A percentile compares a stretch with the other conserved stretches of the same genome.
phyloP scores from a whole-genome alignment of 1,284 basidiomycete species.

The Ceratobasidium sp. region DNA sequence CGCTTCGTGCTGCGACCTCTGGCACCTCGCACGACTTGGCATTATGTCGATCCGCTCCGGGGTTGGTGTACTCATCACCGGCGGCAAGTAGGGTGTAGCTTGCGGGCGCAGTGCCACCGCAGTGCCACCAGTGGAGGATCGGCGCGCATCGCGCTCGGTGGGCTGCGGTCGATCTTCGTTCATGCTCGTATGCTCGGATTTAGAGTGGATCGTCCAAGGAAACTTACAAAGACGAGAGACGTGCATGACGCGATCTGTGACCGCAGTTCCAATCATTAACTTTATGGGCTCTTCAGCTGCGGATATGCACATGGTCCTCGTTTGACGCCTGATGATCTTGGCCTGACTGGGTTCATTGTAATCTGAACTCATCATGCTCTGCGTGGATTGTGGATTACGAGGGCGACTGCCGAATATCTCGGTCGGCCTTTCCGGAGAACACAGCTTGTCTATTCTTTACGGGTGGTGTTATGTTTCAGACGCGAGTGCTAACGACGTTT shows the following conservation, averaged over 20 bases:
- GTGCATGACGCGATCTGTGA: conserved; percentile 12
- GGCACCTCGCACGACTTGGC: conserved; percentile 21
- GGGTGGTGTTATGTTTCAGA: conserved; percentile 11
- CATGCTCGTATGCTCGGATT: background rate
- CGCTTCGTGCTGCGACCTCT: conserved; percentile 21
- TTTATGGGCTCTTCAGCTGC: conserved; percentile 15
- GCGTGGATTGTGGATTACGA: conserved; percentile 22
- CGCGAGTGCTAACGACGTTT: conserved; percentile 1
- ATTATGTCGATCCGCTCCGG: conserved; percentile 9
- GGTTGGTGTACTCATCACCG: background rate
- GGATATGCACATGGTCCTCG: conserved; percentile 36
- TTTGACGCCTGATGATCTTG: conserved; percentile 27
- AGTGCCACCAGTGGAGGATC: background rate
- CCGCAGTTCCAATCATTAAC: background rate
- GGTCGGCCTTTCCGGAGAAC: too few species aligned
- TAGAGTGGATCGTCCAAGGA: background rate
- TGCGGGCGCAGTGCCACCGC: conserved; percentile 45
- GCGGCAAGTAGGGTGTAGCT: conserved; percentile 21
- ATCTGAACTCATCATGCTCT: background rate
- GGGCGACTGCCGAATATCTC: too few species aligned
- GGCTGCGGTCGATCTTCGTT: conserved; percentile 39
- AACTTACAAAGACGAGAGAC: background rate
- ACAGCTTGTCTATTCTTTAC: background rate
- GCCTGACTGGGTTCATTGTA: conserved; percentile 11
- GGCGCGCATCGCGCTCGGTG: background rate